Evolutionary conservation across 345 rosid species (phyloP).

Genomic region (Ceriops zippeliana): DNA sequence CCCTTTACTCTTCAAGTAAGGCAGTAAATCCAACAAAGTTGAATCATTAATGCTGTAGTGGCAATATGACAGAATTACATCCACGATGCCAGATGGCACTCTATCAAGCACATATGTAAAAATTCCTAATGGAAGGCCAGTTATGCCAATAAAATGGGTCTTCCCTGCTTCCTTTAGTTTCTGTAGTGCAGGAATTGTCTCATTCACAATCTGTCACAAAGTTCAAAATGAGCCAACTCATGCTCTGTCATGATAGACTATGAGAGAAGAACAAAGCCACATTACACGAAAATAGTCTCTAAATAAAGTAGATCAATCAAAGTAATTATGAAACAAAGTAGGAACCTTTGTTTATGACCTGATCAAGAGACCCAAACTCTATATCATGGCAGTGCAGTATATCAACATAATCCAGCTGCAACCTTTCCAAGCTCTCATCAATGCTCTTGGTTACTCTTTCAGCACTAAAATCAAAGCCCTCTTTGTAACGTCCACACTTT

Average conservation of each 20-base stretch:
- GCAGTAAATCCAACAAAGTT: slow-evolving; percentile 62
- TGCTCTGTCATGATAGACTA: background rate
- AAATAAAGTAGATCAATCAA: too few species aligned
- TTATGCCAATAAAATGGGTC: slow-evolving; percentile 80
- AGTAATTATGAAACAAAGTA: background rate
- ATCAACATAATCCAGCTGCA: slow-evolving; percentile 91
- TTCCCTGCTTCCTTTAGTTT: slow-evolving; percentile 80
- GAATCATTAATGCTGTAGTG: slow-evolving; percentile 78
- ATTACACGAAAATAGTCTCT: too few species aligned
- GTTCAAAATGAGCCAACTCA: slow-evolving; percentile 1
- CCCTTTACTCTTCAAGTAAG: slow-evolving; percentile 80
- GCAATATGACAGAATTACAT: slow-evolving; percentile 83
- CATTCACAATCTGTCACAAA: slow-evolving; percentile 59
- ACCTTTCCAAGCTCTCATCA: slow-evolving; percentile 76
- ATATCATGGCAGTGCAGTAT: slow-evolving; percentile 88
- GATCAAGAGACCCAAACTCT: slow-evolving; percentile 85
- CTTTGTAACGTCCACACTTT: slow-evolving; percentile 73
- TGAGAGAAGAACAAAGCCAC: background rate
- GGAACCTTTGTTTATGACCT: slow-evolving; percentile 37
- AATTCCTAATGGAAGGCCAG: slow-evolving; percentile 72
- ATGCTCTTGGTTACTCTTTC: slow-evolving; percentile 80
- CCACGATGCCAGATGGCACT: slow-evolving; percentile 66
- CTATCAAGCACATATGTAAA: slow-evolving; percentile 79
- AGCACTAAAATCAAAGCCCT: slow-evolving; percentile 94
- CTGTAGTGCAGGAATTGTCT: slow-evolving; percentile 91